Evolutionary conservation across 2,329 filamentous ascomycete genomes (phyloP).

Genomic region (Aspergillus spinulosporus): DNA sequence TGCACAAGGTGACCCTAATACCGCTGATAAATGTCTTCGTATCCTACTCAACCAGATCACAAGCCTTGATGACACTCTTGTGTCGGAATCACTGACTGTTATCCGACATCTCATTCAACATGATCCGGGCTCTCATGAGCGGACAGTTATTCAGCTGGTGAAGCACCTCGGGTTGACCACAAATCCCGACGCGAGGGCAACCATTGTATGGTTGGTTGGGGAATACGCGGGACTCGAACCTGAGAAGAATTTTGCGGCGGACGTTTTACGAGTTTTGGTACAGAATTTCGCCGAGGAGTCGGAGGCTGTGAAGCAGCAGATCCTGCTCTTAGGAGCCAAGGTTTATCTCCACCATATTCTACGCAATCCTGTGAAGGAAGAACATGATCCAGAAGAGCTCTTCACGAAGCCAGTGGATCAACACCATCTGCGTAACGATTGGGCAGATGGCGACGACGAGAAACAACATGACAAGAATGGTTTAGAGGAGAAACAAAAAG

Average conservation of each 20-base stretch:
- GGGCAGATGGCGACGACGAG: constrained; percentile 32
- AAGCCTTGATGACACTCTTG: constrained; percentile 80
- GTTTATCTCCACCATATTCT: constrained; percentile 85
- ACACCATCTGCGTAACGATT: constrained; percentile 36
- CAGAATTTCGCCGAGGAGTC: constrained; percentile 82
- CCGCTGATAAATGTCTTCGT: constrained; percentile 75
- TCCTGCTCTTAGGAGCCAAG: constrained; percentile 90
- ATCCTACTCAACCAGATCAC: constrained; percentile 85
- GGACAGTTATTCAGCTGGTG: constrained; percentile 83
- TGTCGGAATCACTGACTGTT: constrained; percentile 90
- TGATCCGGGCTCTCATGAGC: constrained; percentile 74
- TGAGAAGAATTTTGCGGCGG: constrained; percentile 86
- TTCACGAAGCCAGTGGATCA: constrained; percentile 27
- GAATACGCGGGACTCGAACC: constrained; percentile 81
- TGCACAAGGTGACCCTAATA: constrained; percentile 72
- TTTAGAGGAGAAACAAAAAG: constrained; percentile 28
- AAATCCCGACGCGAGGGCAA: constrained; percentile 84
- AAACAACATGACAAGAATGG: constrained; percentile 21
- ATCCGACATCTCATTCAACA: constrained; percentile 95
- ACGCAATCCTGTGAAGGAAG: constrained; percentile 47
- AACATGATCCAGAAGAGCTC: constrained; percentile 23
- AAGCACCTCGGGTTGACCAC: constrained; percentile 88
- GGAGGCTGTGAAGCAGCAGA: constrained; percentile 85
- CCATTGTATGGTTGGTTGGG: constrained; percentile 95
- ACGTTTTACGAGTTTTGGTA: constrained; percentile 83